Base-by-base conservation (phyloP, 257 asterid species). In the Nicotiana undulata region DNA sequence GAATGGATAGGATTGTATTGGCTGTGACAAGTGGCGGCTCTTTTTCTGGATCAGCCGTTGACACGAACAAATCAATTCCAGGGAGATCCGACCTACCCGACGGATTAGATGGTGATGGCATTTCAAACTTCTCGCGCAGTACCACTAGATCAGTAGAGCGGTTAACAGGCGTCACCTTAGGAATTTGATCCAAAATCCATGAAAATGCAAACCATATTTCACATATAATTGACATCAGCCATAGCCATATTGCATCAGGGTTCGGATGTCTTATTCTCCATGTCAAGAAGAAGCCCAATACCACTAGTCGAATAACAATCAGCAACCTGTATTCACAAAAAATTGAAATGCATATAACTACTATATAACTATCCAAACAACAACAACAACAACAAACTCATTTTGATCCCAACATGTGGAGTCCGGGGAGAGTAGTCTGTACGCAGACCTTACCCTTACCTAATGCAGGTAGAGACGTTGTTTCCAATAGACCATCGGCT, bases 1-100 rank as follows among this genome's bases (percentile, higher is more conserved):
- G 68, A n/a, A 87, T 87, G 3, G 90, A 87, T 32, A 87, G 68
- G 20, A 87, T 85, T 32, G 90, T 87, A 55, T 87, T 87, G 76
- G 87, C 90, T 9, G 90, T 87, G 44, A 81, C 84, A 0, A 85
- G 86, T 2, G 87, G 87, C 0, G 90, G 88, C 80, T 85, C 90
- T 75, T 87, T 87, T 1, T 87, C 88, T 3, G 90, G 90, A 76
- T 87, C 90, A 15, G 88, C 88, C 0, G 90, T 87, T 11, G 90
- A 87, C 52, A 87, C 87, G 31, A 87, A 87, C 3, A 87, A 16
- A 55, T 87, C 90, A 6, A 85, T 75, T 44, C 90, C 88, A 3
- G 88, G 90, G 4, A 87, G 85, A 65, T 85, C 88, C 1, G 88
- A 87, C 5, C 84, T 77, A 2, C 90, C 90, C 0, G 81, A 59